These are phyloP conservation scores for Babesia gibsoni DNA, from an alignment of 169 alveolate species.

Conservation along the genomic window DNA sequence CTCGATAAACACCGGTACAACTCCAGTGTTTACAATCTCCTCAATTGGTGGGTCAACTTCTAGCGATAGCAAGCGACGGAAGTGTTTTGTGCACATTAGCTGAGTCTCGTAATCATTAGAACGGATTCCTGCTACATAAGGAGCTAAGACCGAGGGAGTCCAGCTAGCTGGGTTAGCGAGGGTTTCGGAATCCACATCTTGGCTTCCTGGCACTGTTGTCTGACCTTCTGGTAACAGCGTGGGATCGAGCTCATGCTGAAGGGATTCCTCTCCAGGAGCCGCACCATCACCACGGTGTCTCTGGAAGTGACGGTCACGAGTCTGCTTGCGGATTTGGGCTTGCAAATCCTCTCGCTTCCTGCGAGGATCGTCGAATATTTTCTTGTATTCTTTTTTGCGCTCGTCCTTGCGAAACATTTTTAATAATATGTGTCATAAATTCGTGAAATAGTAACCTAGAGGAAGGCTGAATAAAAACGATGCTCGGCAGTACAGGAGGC, in stretches of 20 bases:
- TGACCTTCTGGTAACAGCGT: conserved; percentile 34
- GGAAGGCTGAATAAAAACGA: too few relatives aligned
- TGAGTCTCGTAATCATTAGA: conserved; percentile 78
- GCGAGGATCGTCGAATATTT: conserved; percentile 86
- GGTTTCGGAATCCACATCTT: conserved; percentile 63
- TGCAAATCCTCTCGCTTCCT: conserved; percentile 87
- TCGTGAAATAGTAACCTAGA: too few relatives aligned
- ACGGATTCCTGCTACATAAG: conserved; percentile 74
- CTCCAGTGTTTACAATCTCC: conserved; percentile 91
- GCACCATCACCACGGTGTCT: conserved; percentile 75
- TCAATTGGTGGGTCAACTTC: conserved; percentile 93
- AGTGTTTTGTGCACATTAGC: conserved; percentile 82
- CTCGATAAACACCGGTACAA: conserved; percentile 90
- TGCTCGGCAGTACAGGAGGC: too few relatives aligned
- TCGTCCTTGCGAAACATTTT: conserved; percentile 62
- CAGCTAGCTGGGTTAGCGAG: conserved; percentile 34
- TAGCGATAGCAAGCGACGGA: conserved; percentile 88
- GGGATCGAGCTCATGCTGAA: conserved; percentile 58
- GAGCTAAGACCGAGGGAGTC: conserved; percentile 68
- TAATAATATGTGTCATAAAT: too few relatives aligned
- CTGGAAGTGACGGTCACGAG: conserved; percentile 82
- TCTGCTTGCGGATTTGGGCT: conserved; percentile 88
- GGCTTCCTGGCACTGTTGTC: conserved; percentile 51
- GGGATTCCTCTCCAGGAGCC: conserved; percentile 26
- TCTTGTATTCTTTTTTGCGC: conserved; percentile 78